A percentile compares a stretch with the other conserved stretches of the same genome.
Evolutionary conservation across 306 rosid species (phyloP).

Genomic region (Medicago arabica): DNA sequence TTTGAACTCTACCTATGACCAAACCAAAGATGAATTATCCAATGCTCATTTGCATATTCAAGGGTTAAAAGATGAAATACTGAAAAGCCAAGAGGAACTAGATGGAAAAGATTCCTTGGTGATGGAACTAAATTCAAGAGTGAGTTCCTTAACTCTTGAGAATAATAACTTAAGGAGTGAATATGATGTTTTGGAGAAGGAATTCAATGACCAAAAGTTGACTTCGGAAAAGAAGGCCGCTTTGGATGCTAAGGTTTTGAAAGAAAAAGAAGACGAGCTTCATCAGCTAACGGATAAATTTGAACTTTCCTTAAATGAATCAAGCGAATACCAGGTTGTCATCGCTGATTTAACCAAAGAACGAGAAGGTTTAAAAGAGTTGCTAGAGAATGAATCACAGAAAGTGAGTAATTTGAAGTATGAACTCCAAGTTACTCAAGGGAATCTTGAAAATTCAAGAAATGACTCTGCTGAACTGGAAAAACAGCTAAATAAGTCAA

Average conservation of each 20-base stretch:
- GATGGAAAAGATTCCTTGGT: conserved; percentile 56
- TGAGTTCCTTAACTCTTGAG: conserved; percentile 57
- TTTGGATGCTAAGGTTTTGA: conserved; percentile 61
- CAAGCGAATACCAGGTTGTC: conserved; percentile 46
- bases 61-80: conserved; percentile 63
- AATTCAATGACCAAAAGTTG: conserved; percentile 59
- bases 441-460: conserved; percentile 68
- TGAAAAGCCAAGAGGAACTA: conserved; percentile 58
- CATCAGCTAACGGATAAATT: conserved; percentile 60
- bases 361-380: conserved; percentile 57
- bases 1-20: conserved; percentile 54
- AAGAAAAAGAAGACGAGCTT: conserved; percentile 70
- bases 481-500: conserved; percentile 55
- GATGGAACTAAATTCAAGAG: conserved; percentile 59
- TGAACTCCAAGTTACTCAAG: conserved; percentile 58
- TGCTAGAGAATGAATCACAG: conserved; percentile 55
- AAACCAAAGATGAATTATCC: conserved; percentile 60
- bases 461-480: conserved; percentile 60
- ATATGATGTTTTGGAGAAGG: conserved; percentile 50
- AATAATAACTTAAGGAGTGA: conserved; percentile 56
- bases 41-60: conserved; percentile 58
- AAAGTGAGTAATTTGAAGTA: conserved; percentile 55
- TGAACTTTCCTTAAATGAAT: conserved; percentile 52
- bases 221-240: conserved; percentile 64
- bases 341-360: conserved; percentile 64